A percentile compares a stretch with the other conserved stretches of the same genome.
phyloP scores from a whole-genome alignment of 1,284 basidiomycete genomes.

The Fomitiporia mediterranea region DNA sequence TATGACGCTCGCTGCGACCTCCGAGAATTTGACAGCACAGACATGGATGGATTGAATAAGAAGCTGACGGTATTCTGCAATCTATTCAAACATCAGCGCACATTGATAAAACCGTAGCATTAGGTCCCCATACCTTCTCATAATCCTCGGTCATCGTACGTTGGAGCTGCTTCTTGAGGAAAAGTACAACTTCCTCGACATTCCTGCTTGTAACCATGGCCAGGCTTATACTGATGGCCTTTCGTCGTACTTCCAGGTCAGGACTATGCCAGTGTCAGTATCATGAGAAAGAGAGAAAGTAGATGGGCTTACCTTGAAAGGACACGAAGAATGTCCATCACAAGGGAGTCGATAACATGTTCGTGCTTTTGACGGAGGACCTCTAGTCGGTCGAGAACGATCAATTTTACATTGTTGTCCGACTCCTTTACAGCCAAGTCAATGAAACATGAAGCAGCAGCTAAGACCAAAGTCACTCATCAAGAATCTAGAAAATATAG shows the following conservation, averaged over 20 bases:
- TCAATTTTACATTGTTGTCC: slow-evolving; percentile 99
- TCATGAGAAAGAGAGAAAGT: background rate
- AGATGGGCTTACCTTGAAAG: slow-evolving; percentile 57
- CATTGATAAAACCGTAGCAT: background rate
- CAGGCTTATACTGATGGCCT: slow-evolving; percentile 87
- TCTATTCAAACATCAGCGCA: slow-evolving; percentile 40
- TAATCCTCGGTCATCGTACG: slow-evolving; percentile 84
- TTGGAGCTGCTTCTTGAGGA: slow-evolving; percentile 97
- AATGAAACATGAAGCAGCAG: slow-evolving; percentile 87
- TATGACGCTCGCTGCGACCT: slow-evolving; percentile 94
- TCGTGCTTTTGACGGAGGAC: slow-evolving; percentile 82
- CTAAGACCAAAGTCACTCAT: slow-evolving; percentile 37
- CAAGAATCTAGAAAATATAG: background rate
- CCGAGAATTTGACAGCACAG: slow-evolving; percentile 96
- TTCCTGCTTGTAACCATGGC: slow-evolving; percentile 95
- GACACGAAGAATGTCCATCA: slow-evolving; percentile 95
- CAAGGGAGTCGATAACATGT: slow-evolving; percentile 86
- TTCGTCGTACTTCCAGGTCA: slow-evolving; percentile 95
- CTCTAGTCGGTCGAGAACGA: slow-evolving; percentile 93
- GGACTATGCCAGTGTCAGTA: slow-evolving; percentile 46
- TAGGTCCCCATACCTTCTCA: slow-evolving; percentile 59
- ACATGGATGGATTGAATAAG: slow-evolving; percentile 98
- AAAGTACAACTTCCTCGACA: slow-evolving; percentile 95
- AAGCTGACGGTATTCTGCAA: slow-evolving; percentile 92
- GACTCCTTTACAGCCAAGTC: slow-evolving; percentile 92